Evolutionary conservation across 2,329 filamentous ascomycete genomes (phyloP).

Genomic region (Huntiella abstrusa): DNA sequence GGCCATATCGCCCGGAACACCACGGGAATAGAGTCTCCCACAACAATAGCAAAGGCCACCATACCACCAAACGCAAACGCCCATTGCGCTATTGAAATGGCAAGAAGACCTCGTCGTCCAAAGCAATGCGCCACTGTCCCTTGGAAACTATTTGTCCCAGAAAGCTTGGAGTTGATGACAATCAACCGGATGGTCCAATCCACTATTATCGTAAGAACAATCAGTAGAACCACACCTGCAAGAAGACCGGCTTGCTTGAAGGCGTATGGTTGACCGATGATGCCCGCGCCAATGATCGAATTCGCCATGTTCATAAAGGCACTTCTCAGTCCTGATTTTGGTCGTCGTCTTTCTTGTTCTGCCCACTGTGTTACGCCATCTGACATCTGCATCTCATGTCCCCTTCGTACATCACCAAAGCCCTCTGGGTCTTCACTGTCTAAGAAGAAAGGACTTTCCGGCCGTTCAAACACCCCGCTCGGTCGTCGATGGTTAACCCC

Average conservation of each 20-base stretch:
- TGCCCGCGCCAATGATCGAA: slow-evolving; percentile 71
- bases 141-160: slow-evolving; percentile 84
- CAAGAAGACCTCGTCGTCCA: slow-evolving; percentile 68
- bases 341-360: slow-evolving; percentile 39
- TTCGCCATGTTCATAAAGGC: slow-evolving; percentile 99
- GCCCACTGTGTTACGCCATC: slow-evolving; percentile 22
- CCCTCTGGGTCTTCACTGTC: slow-evolving; percentile 7
- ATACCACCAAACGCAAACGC: slow-evolving; percentile 97
- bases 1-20: slow-evolving; percentile 74
- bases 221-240: slow-evolving; percentile 58
- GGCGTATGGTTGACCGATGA: slow-evolving; percentile 84
- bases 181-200: slow-evolving; percentile 98
- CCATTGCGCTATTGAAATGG: slow-evolving; percentile 85
- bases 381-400: slow-evolving; percentile 11
- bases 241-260: slow-evolving; percentile 77
- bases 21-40: slow-evolving; percentile 88
- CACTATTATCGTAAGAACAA: slow-evolving; percentile 62
- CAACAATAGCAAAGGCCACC: slow-evolving; percentile 94
- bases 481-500: slow-evolving; percentile 8
- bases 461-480: slow-evolving; percentile 9
- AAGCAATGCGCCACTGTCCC: slow-evolving; percentile 93
- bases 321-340: slow-evolving; percentile 67
- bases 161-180: slow-evolving; percentile 92
- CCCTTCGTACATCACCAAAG: slow-evolving; percentile 1
- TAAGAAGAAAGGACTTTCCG: slow-evolving; percentile 10